A percentile compares a stretch with the other conserved stretches of the same genome.
Evolutionary conservation across 495 filamentous ascomycete species (phyloP).

Genomic region (Podospora pseudopauciseta): DNA sequence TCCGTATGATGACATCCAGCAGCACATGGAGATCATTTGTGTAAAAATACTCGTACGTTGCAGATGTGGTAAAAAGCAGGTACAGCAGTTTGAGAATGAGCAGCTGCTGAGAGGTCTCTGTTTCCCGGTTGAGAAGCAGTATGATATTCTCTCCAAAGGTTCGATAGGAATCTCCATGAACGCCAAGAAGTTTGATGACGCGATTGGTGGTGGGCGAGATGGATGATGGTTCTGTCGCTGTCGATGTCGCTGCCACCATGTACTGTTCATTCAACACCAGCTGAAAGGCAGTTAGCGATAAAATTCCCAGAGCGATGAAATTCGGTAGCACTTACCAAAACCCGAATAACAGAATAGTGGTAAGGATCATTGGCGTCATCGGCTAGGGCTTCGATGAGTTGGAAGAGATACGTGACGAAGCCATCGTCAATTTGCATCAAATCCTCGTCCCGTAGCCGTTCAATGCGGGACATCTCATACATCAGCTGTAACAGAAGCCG

Average conservation of each 20-base stretch:
- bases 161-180: conserved; percentile 74
- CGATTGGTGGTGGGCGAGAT: conserved; percentile 73
- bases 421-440: conserved; percentile 77
- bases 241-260: conserved; percentile 70
- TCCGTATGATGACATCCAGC: conserved; percentile 93
- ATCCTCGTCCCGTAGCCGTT: conserved; percentile 73
- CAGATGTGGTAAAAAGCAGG: conserved; percentile 84
- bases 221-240: conserved; percentile 51
- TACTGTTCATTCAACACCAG: conserved; percentile 97
- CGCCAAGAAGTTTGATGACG: conserved; percentile 82
- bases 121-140: conserved; percentile 90
- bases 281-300: conserved; percentile 41
- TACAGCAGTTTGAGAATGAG: conserved; percentile 94
- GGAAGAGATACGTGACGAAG: conserved; percentile 79
- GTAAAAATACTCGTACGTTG: conserved; percentile 97
- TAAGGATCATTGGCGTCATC: conserved; percentile 92
- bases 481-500: conserved; percentile 79
- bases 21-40: conserved; percentile 94
- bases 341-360: conserved; percentile 91
- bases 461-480: conserved; percentile 96
- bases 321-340: conserved; percentile 59
- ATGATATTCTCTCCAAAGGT: conserved; percentile 99
- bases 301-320: not conserved
- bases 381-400: conserved; percentile 82
- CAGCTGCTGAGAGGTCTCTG: conserved; percentile 86